Evolutionary conservation across 2,329 filamentous ascomycete species (phyloP), one percentile per base, ranked within the genome.

Genomic region (Teratosphaeria pseudoeucalypti): DNA sequence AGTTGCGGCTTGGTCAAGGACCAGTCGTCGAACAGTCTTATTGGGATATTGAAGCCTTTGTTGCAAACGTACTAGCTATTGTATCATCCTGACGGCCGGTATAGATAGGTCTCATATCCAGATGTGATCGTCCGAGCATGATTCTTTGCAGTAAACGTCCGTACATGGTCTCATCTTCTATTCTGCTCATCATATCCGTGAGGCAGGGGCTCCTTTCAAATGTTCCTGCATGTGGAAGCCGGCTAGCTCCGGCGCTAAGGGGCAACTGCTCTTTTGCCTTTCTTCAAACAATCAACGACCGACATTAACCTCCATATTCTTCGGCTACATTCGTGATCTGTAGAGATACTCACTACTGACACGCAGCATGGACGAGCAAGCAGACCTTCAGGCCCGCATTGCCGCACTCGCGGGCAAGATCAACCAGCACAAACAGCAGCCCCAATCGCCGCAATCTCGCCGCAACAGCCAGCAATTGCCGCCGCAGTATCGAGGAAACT

Each of bases 331-430:
- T 23, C 5, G 7, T 32, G 29, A 32, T 32, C 3, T 49, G 43
- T 49, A 49, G 43, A 39, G 6, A n/a, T 19, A n/a, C n/a, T 49
- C 29, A 54, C 26, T 37, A 57, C 37, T 57, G 26, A 57, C 39
- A 49, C 32, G 54, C 62, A 67, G 59, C 57, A 71, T 71, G 69
- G 61, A 61, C 57, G 67, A 71, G 43, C 65, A 69, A 27, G 64
- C 66, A 56, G 65, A 65, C 52, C 58, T 71, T n/a, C 66, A 69
- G 57, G 70, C 69, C 19, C 65, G 57, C 55, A 71, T 72, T 56
- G 68, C 65, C 23, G 68, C 67, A 6, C 58, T 72, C 5, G 60
- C 66, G 23, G 65, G 68, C 57, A 65, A 66, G 39, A 72, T 72
- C 65, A 68, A 70, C 57, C 61, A 66, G 55, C 66, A 62, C 60